Percentiles rank a stretch among this genome's conserved stretches.
Evolutionary conservation across 805 yeast species (phyloP).

Genomic region (Lipomyces mesembrius): DNA sequence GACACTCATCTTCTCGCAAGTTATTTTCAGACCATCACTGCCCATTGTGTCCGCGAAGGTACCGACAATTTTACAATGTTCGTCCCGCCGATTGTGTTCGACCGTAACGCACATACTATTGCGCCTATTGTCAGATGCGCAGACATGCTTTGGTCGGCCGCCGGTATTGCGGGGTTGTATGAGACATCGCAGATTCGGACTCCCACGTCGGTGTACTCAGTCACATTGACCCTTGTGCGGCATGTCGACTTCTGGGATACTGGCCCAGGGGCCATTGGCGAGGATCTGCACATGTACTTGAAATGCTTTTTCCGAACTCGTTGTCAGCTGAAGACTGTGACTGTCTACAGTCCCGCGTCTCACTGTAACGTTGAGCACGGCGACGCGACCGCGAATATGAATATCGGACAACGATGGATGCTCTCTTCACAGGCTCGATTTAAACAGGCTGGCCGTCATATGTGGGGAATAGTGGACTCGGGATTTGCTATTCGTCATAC

Average conservation of each 20-base stretch:
- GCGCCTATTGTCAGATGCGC: slow-evolving; percentile 38
- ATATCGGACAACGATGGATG: slow-evolving; percentile 17
- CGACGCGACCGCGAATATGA: neutral
- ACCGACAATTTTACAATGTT: slow-evolving; percentile 26
- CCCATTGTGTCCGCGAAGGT: slow-evolving; percentile 7
- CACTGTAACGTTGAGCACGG: slow-evolving; percentile 38
- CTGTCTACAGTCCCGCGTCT: slow-evolving; percentile 36
- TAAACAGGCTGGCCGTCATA: slow-evolving; percentile 37
- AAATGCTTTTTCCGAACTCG: slow-evolving; percentile 34
- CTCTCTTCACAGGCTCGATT: slow-evolving; percentile 31
- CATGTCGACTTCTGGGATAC: slow-evolving; percentile 39
- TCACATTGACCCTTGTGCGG: slow-evolving; percentile 32
- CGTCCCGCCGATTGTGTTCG: slow-evolving; percentile 37
- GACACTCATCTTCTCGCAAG: slow-evolving; percentile 35
- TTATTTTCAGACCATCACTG: slow-evolving; percentile 29
- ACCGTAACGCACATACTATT: slow-evolving; percentile 36
- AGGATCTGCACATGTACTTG: slow-evolving; percentile 38
- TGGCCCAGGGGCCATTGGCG: slow-evolving; percentile 38
- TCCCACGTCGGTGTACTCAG: slow-evolving; percentile 38
- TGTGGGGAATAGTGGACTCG: slow-evolving; percentile 39
- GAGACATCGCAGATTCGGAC: slow-evolving; percentile 28
- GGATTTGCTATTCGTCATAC: slow-evolving; percentile 34
- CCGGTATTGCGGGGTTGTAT: slow-evolving; percentile 37
- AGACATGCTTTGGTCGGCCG: slow-evolving; percentile 38
- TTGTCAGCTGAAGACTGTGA: slow-evolving; percentile 30